phyloP scores from a whole-genome alignment of 2,329 filamentous ascomycete species.

The Raffaelea ambrosiae region DNA sequence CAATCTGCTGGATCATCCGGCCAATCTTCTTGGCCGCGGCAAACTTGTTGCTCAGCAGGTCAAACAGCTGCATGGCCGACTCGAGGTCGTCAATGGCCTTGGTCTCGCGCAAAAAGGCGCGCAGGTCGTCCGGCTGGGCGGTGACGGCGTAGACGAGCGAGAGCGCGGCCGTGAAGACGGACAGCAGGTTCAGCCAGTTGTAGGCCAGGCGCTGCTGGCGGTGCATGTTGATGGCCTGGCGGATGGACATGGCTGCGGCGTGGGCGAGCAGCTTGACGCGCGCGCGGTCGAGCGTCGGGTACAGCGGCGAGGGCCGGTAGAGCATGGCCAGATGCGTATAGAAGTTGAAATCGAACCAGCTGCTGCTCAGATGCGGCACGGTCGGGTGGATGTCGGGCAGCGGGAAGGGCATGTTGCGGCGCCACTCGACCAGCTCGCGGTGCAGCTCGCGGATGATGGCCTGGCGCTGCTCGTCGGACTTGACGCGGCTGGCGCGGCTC shows the following conservation, averaged over 20 bases:
- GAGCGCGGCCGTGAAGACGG: slow-evolving; percentile 31
- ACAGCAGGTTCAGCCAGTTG: slow-evolving; percentile 32
- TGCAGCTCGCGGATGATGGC: slow-evolving; percentile 24
- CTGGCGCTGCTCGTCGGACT: slow-evolving; percentile 18
- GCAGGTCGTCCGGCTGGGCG: slow-evolving; percentile 24
- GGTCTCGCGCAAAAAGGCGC: slow-evolving; percentile 17
- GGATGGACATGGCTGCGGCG: slow-evolving; percentile 32
- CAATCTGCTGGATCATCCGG: slow-evolving; percentile 18
- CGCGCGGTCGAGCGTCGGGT: slow-evolving; percentile 24
- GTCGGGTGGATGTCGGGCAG: slow-evolving; percentile 26
- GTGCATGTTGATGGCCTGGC: slow-evolving; percentile 28
- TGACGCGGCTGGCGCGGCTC: background rate
- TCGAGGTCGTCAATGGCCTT: slow-evolving; percentile 22
- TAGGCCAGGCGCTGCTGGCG: slow-evolving; percentile 30
- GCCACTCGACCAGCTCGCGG: slow-evolving; percentile 33
- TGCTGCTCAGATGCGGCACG: slow-evolving; percentile 33
- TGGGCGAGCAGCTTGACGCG: slow-evolving; percentile 28
- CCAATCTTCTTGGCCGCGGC: slow-evolving; percentile 19
- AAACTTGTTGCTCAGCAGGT: slow-evolving; percentile 22
- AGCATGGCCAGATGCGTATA: slow-evolving; percentile 35
- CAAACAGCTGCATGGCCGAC: slow-evolving; percentile 21
- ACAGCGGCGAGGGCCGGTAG: slow-evolving; percentile 34
- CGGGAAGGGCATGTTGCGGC: slow-evolving; percentile 34
- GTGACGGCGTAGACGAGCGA: slow-evolving; percentile 34
- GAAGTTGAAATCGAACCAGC: slow-evolving; percentile 40